These are phyloP conservation scores for Metschnikowia hibisci DNA, from an alignment of 805 yeast genomes.

Conservation along the genomic window DNA sequence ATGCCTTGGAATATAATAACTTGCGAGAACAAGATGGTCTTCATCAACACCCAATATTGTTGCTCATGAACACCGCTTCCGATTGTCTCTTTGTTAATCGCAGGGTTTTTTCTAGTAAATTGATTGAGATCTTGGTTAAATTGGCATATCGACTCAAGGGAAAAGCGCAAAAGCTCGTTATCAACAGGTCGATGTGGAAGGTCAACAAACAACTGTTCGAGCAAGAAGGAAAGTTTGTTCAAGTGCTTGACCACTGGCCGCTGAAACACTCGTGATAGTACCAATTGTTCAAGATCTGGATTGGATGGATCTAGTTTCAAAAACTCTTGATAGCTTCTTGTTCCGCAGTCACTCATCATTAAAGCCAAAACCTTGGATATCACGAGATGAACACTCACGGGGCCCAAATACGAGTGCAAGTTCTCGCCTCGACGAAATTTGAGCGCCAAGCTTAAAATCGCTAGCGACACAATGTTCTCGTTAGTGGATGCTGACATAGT, in stretches of 20 bases:
- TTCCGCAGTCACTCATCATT: conserved; percentile 16
- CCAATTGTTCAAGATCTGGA: conserved; percentile 10
- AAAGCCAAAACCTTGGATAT: conserved; percentile 19
- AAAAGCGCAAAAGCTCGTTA: conserved; percentile 19
- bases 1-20: conserved; percentile 51
- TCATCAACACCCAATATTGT: conserved; percentile 37
- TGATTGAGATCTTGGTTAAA: conserved; percentile 26
- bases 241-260: conserved; percentile 47
- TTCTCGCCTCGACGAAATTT: conserved; percentile 24
- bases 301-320: conserved; percentile 12
- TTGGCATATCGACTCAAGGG: conserved; percentile 21
- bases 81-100: conserved; percentile 8
- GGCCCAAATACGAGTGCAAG: conserved; percentile 20
- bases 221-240: conserved; percentile 44
- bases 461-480: conserved; percentile 25
- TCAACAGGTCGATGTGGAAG: conserved; percentile 14
- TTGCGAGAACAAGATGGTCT: conserved; percentile 43
- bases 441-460: conserved; percentile 35
- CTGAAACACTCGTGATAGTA: conserved; percentile 17
- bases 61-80: conserved; percentile 16
- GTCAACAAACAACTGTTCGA: conserved; percentile 33
- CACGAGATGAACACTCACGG: conserved; percentile 18
- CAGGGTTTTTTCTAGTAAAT: conserved; percentile 14
- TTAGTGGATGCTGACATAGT: conserved; percentile 21
- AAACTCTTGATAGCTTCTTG: conserved; percentile 18